Conservation (phyloP, 169 alveolate species). For the Besnoitia besnoiti region DNA sequence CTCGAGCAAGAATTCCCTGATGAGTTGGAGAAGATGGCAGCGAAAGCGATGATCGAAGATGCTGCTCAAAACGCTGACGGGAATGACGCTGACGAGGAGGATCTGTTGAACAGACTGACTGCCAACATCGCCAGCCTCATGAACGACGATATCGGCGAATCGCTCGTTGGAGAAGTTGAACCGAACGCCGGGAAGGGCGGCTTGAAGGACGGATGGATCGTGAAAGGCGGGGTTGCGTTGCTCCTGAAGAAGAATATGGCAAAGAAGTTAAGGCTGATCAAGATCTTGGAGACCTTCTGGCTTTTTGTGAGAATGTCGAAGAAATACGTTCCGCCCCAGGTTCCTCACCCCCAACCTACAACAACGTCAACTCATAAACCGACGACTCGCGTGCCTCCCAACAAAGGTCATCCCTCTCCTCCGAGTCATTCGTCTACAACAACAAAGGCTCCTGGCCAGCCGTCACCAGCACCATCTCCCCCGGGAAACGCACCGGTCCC, state of each 20-base stretch:
- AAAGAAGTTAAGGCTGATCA: neutral
- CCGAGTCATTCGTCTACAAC: neutral
- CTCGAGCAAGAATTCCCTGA: slow-evolving; percentile 3
- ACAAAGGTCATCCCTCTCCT: neutral
- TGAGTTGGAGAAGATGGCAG: slow-evolving; percentile 7
- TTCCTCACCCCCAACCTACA: neutral
- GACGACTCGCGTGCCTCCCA: neutral
- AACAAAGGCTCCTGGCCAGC: neutral
- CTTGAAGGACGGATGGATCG: too few relatives aligned
- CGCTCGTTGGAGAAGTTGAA: neutral
- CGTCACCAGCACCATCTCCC: neutral
- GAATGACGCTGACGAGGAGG: neutral
- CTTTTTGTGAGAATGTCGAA: neutral
- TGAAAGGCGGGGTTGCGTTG: neutral
- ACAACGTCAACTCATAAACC: neutral
- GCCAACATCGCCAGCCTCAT: neutral
- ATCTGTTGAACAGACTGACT: neutral
- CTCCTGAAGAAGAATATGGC: neutral
- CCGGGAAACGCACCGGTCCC: neutral
- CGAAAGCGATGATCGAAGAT: neutral
- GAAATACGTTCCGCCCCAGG: neutral
- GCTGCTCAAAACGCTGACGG: neutral
- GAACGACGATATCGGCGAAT: neutral
- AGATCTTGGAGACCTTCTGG: slow-evolving; percentile 15
- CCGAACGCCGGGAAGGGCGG: neutral